These are phyloP conservation scores for Botrytis medusae DNA, from an alignment of 2,329 filamentous ascomycete species.

Conservation along the genomic window DNA sequence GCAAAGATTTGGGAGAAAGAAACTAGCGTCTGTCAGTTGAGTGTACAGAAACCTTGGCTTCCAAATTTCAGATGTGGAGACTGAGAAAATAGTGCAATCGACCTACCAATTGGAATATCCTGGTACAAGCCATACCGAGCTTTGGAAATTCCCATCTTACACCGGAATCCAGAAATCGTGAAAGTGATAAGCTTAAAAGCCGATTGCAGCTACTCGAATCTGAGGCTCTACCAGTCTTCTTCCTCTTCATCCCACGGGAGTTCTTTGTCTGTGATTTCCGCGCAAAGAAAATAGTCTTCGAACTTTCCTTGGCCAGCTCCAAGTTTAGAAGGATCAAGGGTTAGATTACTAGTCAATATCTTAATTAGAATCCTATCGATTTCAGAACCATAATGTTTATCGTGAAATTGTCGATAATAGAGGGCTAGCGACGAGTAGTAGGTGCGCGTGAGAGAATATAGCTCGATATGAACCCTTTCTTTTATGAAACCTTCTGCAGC, in stretches of 20 bases:
- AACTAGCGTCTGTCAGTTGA: neutral
- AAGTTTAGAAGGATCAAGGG: neutral
- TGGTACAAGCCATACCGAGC: neutral
- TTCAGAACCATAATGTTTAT: accelerated
- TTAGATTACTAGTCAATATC: neutral
- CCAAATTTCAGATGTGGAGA: no score
- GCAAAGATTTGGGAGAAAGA: neutral
- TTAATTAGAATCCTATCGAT: accelerated
- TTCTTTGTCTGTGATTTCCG: neutral
- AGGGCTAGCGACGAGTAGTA: accelerated
- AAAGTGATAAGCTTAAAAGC: neutral
- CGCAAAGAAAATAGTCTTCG: neutral
- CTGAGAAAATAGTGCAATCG: neutral
- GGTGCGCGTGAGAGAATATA: accelerated
- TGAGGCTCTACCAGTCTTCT: neutral
- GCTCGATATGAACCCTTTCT: accelerated
- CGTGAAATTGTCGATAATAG: accelerated
- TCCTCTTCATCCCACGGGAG: neutral
- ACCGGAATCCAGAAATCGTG: neutral
- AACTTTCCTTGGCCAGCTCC: neutral
- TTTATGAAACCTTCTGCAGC: no score
- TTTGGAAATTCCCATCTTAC: neutral
- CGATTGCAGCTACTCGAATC: neutral
- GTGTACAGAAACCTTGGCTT: neutral
- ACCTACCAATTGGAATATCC: neutral